Conservation (phyloP, 805 yeast genomes). For the Candida schatavii region DNA sequence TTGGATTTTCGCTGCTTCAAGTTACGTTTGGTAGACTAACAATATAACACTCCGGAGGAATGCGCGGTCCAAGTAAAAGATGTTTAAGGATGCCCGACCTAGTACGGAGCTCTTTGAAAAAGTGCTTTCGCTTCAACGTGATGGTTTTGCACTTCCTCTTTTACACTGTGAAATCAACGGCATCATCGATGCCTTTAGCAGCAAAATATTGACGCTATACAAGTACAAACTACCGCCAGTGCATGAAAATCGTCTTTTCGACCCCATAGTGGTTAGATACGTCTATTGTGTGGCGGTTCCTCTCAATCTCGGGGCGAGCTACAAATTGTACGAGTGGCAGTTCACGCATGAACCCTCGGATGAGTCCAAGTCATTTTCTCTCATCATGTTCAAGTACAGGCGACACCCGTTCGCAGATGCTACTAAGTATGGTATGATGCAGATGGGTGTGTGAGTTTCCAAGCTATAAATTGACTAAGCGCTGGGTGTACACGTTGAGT, state of each 20-base stretch:
- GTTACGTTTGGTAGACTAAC: not conserved
- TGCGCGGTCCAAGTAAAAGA: not conserved
- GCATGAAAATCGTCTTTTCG: not conserved
- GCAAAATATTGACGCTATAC: not conserved
- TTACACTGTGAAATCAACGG: not conserved
- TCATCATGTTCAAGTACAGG: not conserved
- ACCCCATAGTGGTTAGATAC: not conserved
- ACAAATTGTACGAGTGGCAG: not conserved
- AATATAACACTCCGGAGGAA: not conserved
- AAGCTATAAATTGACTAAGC: too few relatives aligned
- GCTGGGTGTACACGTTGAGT: not conserved
- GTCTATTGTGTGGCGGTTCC: not conserved
- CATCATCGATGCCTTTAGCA: not conserved
- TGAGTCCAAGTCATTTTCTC: not conserved
- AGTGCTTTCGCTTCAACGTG: not conserved
- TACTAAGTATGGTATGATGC: not conserved
- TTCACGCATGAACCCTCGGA: not conserved
- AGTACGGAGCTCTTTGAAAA: not conserved
- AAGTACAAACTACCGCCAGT: not conserved
- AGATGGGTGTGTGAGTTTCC: not conserved
- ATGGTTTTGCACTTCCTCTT: not conserved
- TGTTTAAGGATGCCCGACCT: not conserved
- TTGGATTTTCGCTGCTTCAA: not conserved
- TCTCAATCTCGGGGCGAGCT: not conserved
- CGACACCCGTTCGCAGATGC: not conserved